Percentiles rank a stretch among this genome's conserved stretches.
These are phyloP conservation scores for Neofusicoccum laricinum DNA, from an alignment of 2,329 filamentous ascomycete species.

Conservation along the genomic window DNA sequence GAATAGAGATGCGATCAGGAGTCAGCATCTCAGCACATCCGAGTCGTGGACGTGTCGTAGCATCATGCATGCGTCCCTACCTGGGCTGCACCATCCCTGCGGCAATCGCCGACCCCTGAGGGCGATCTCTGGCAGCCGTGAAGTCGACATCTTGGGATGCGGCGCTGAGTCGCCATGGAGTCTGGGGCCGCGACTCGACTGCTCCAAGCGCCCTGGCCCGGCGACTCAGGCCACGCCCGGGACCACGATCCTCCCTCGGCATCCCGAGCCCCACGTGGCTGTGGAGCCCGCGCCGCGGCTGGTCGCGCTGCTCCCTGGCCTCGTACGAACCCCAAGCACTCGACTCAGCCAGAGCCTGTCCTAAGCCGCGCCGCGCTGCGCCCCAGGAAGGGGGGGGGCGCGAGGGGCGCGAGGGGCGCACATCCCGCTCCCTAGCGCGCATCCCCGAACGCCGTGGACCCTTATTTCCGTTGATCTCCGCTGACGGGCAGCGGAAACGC, in stretches of 20 bases:
- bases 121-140: neutral
- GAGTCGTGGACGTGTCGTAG: neutral
- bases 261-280: neutral
- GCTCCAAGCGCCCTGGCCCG: neutral
- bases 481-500: no score
- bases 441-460: no score
- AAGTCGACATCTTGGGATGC: neutral
- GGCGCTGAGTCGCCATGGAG: neutral
- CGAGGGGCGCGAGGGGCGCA: no score
- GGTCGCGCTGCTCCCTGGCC: no score
- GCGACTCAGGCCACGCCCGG: neutral
- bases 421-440: no score
- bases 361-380: no score
- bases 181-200: neutral
- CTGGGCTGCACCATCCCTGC: neutral
- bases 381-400: no score
- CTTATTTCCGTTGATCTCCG: no score
- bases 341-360: no score
- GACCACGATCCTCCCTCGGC: neutral
- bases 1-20: neutral
- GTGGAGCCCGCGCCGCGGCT: no score
- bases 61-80: neutral
- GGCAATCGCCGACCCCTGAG: constrained; percentile 2
- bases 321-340: no score
- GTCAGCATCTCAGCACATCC: neutral